Evolutionary conservation across 2,329 filamentous ascomycete genomes (phyloP), one percentile per base, ranked within the genome.

Genomic region (Arthrobotrys sphaeroides): DNA sequence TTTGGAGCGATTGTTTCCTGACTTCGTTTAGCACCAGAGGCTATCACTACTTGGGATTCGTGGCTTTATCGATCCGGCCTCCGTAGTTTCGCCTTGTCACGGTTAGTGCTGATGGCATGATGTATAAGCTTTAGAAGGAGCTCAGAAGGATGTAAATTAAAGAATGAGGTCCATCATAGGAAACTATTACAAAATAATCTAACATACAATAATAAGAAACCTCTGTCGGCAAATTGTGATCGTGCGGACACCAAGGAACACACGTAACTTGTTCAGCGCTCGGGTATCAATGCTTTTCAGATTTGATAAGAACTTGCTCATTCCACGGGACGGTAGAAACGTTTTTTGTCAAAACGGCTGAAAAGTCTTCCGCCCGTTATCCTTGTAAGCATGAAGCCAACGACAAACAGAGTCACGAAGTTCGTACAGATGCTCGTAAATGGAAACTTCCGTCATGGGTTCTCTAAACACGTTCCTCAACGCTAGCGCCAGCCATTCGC

Each of bases 391-490:
- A n/a, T 38, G 47, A 33, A 18, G 55, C 13, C 42, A 60, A 26
- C 16, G 43, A 60, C 24, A 20, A 26, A 26, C 13, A 43, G n/a
- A 60, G 20, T 60, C 18, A 60, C 22, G 10, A 60, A 60, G 22
- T 16, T 42, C 24, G n/a, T 42, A 13, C 28, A 40, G 36, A 45
- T 28, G 36, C 10, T 33, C 22, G 20, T 38, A 24, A n/a, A n/a
- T 53, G 51, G 26, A 16, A 38, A 60, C 12, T 42, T 5, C 53
- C 59, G 20, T 61, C 43, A 53, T 22, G 12, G 13, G 42, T 40
- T 22, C 26, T 53, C 51, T 61, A 74, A 59, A 68, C 70, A 10
- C 16, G 18, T 24, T 74, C 70, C 18, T 51, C 62, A 33, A 64
- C 62, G n/a, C 60, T 66, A 24, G 69, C 28, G 45, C 33, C 45